Conservation (phyloP, 176 grass and related monocot genomes). For the Carex parvula region DNA sequence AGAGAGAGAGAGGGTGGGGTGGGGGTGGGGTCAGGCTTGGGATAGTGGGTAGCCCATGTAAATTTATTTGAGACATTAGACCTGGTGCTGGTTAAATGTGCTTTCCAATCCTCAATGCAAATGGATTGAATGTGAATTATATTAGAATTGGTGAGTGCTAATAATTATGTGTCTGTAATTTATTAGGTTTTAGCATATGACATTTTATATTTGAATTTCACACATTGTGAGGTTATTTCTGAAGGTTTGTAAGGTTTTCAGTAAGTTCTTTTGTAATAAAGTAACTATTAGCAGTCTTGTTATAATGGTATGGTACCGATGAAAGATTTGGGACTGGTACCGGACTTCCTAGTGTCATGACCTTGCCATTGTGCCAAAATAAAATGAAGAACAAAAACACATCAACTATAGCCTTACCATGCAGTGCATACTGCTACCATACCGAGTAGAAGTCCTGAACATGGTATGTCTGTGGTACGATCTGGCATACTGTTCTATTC, state of each 20-base stretch:
- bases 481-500: background rate
- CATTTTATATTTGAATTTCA: background rate
- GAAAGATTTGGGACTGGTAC: background rate
- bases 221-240: background rate
- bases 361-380: background rate
- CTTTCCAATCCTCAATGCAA: background rate
- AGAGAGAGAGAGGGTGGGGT: no score
- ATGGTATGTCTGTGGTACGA: background rate
- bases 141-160: background rate
- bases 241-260: background rate
- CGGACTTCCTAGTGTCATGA: background rate
- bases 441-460: background rate
- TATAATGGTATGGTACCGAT: background rate
- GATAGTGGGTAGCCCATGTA: background rate
- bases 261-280: background rate
- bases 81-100: background rate
- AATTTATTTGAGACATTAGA: background rate
- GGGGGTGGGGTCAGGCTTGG: background rate
- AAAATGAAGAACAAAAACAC: background rate
- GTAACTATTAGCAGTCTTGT: background rate
- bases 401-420: background rate
- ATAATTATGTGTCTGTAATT: no score
- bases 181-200: background rate
- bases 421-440: slow-evolving; percentile 1
- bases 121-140: slow-evolving; percentile 1